Evolutionary conservation across 176 grass and related monocot genomes (phyloP), one percentile per base, ranked within the genome.

Genomic region (Cenchrus purpureus): DNA sequence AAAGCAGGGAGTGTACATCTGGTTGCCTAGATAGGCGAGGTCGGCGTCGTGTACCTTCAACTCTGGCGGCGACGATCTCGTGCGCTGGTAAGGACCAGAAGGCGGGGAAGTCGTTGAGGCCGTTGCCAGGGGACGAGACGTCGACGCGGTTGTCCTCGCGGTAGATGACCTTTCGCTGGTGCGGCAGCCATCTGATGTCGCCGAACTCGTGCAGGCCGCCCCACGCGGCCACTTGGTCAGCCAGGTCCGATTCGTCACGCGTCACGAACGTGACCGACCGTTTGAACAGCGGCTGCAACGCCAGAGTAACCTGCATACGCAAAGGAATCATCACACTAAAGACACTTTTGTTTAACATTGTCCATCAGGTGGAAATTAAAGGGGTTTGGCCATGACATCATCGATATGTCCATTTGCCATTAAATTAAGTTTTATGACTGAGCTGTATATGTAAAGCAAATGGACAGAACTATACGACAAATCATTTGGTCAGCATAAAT

Each of bases 111-210:
- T 86, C 15, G 19, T 73, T 64, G 67, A 65, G 31, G 45, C 76
- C 84, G 3, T 87, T 61, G 19, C 86, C 86, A 13, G 52, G 12
- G 11, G 63, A 17, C 0, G 79, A 28, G 29, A 69, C 63, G 20
- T 50, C 29, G 10, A 88, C 79, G 10, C 86, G 86, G 73, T 77
- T 61, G 45, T 83, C 86, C 19, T 59, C 1, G 29, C 86, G 86
- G 79, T 88, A 88, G 64, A 88, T 53, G 2, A 83, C 63, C 79
- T 83, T 70, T 13, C 79, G 2, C 54, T 83, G 63, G 1, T 56
- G 14, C 13, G 86, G 86, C 19, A 83, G 64, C 86, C 86, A 88
- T 5, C 64, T 29, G 53, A 88, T 29, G 86, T 88, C 86, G 6
- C 79, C 86, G 44, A 88, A 88, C 73, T 88, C 86, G 54, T 88